These are phyloP conservation scores for Cordyceps tenuipes DNA, from an alignment of 2,329 filamentous ascomycete genomes.

Conservation along the genomic window DNA sequence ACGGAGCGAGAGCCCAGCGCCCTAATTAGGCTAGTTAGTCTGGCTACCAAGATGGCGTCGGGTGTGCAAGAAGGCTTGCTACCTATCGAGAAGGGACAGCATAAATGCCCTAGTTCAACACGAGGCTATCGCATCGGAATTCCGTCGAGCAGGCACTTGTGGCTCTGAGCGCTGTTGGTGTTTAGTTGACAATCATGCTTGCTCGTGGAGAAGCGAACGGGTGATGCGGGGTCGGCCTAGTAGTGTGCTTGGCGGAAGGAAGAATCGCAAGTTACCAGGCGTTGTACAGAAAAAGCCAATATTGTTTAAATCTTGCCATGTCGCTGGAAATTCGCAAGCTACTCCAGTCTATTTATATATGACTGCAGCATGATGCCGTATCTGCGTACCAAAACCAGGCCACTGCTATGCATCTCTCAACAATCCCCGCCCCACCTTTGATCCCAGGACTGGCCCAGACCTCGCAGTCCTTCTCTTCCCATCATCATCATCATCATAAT, in stretches of 20 bases:
- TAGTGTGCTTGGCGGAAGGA: neutral
- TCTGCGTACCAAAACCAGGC: neutral
- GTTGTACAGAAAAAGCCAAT: neutral
- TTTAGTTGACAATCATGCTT: neutral
- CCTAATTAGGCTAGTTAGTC: too few relatives aligned
- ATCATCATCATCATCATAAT: constrained; percentile 9
- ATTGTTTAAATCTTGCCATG: neutral
- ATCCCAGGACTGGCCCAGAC: neutral
- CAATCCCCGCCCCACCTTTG: too few relatives aligned
- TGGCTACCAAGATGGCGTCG: too few relatives aligned
- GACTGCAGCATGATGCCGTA: neutral
- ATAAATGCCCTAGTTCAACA: neutral
- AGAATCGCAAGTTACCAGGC: too few relatives aligned
- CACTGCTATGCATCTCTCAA: neutral
- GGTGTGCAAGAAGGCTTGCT: too few relatives aligned
- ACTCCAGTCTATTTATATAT: neutral
- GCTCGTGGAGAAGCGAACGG: neutral
- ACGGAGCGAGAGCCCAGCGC: too few relatives aligned
- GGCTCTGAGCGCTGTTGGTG: neutral
- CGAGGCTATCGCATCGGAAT: neutral
- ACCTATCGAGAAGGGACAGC: too few relatives aligned
- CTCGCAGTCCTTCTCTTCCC: neutral
- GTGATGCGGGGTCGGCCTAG: neutral
- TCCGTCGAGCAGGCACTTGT: neutral
- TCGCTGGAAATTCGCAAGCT: neutral